phyloP scores from a whole-genome alignment of 2,329 filamentous ascomycete genomes.

The Tolypocladium inflatum region DNA sequence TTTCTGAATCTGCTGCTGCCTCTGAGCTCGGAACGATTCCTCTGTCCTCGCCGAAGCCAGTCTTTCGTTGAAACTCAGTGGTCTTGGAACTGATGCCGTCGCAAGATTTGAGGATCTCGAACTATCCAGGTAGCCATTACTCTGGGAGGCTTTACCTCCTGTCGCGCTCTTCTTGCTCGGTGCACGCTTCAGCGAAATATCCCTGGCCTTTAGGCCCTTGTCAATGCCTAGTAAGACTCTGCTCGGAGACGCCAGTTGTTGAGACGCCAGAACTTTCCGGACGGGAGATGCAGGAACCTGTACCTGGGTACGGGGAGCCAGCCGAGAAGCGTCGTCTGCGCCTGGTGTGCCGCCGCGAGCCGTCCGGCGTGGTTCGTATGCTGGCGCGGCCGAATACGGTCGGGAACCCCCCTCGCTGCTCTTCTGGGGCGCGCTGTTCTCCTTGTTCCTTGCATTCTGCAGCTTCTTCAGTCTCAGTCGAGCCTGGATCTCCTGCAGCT shows the following conservation, averaged over 20 bases:
- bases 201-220: conserved; percentile 70
- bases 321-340: conserved; percentile 9
- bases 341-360: conserved; percentile 16
- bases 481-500: conserved; percentile 82
- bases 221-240: conserved; percentile 79
- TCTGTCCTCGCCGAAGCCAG: conserved; percentile 60
- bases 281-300: conserved; percentile 73
- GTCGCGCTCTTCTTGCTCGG: conserved; percentile 31
- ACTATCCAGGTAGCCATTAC: conserved; percentile 34
- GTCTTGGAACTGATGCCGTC: conserved; percentile 21
- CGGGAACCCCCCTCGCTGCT: conserved; percentile 9
- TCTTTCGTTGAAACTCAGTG: conserved; percentile 71
- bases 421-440: conserved; percentile 9
- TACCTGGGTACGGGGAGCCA: conserved; percentile 29
- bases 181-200: conserved; percentile 76
- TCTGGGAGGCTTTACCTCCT: conserved; percentile 9
- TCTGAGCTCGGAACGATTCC: conserved; percentile 41
- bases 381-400: conserved; percentile 10
- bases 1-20: conserved; percentile 41
- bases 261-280: conserved; percentile 40
- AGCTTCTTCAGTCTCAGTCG: conserved; percentile 80
- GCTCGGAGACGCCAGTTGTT: conserved; percentile 63
- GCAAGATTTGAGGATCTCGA: conserved; percentile 26
- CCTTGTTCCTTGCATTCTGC: conserved; percentile 42
- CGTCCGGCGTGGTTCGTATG: conserved; percentile 9